Base-by-base conservation (phyloP, 257 asterid species). In the Gentiana macrophylla region DNA sequence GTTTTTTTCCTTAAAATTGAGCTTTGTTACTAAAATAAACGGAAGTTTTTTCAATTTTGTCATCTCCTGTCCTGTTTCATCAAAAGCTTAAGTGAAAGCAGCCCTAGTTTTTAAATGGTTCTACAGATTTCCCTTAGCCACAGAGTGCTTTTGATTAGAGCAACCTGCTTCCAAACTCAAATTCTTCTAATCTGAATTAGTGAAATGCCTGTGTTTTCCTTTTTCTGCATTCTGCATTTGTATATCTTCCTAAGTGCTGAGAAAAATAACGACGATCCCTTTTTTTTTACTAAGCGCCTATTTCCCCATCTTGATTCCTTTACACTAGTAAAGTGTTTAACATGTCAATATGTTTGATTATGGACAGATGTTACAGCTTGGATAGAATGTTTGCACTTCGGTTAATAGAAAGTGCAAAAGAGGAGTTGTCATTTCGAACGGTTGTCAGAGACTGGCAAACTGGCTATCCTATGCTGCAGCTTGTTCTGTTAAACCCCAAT, bases 401-500 rank as follows among this genome's bases (percentile, higher is more conserved):
- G 60, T 72, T 91, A 75, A 75, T 82, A 50, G 89, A 84, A 80
- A 85, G 76, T 73, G 95, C 98, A 64, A 79, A 75, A 59, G 96
- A 87, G 50, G 96, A 91, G 69, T 61, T 87, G 70, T 79, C 94
- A 45, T 91, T 77, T 78, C 78, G 94, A 70, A 83, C 95, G 38
- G 73, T 83, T 57, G 89, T 91, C 62, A 76, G 84, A 70, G 94
- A 87, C 73, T 52, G 84, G 50, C 74, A 78, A 61, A 80, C 86
- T 15, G 79, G 79, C 69, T 49, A 75, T 43, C 84, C 83, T 47
- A 49, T 61, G 52, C 56, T 88, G 78, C 91, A 82, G 63, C 80
- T 91, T 72, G 76, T 87, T 72, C 78, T 84, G 70, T 78, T 91
- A 56, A 91, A 86, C 67, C 98, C 96, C 50, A 81, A 81, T 67